Base-by-base conservation (phyloP, 768 basidiomycete genomes). In the Gelatoporia subvermispora region DNA sequence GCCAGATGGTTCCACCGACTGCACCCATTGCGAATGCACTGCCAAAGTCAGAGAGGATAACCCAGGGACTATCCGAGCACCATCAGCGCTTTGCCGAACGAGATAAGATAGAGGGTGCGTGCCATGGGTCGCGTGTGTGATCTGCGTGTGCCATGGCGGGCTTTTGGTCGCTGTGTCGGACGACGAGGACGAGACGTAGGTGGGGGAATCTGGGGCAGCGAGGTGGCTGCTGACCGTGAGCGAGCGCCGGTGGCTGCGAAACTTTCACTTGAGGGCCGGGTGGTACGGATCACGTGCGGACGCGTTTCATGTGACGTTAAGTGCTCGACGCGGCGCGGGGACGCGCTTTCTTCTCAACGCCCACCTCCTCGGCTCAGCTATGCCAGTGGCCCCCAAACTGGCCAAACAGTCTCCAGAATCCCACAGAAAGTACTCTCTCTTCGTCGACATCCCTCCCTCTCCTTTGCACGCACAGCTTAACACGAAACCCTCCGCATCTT, bases 1-100 rank as follows among this genome's bases (percentile, higher is more conserved):
- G 93, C 95, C 95, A 98, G 63, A 97, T 92, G 55, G 89, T 93
- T 62, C 95, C 95, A 60, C 95, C 95, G 47, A 98, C 85, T 31
- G 93, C 92, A 66, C 94, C 94, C 94, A 97, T 97, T 16, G 94
- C 82, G 69, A 96, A 95, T 11, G 94, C 93, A 53, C 93, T 94
- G 51, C 95, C 94, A 68, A 94, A 95, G 74, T 98, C 95, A 75
- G 91, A 96, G 60, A 97, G 84, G 65, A 97, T 88, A 45, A 97
- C 94, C 92, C 93, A 97, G 60, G 95, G 95, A 71, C 95, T 97
- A 60, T 3, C 22, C 35, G 18, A 36, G 28, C 1, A 45, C 57
- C 23, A 58, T 60, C 24, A 44, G 41, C 1, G 22, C 25, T 35
- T 25, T 15, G 15, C 11, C 2, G 11, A 20, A 1, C 5, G 16